These are phyloP conservation scores for Chalciporus sphaerocephalus DNA, from an alignment of 768 basidiomycete genomes.

Conservation along the genomic window DNA sequence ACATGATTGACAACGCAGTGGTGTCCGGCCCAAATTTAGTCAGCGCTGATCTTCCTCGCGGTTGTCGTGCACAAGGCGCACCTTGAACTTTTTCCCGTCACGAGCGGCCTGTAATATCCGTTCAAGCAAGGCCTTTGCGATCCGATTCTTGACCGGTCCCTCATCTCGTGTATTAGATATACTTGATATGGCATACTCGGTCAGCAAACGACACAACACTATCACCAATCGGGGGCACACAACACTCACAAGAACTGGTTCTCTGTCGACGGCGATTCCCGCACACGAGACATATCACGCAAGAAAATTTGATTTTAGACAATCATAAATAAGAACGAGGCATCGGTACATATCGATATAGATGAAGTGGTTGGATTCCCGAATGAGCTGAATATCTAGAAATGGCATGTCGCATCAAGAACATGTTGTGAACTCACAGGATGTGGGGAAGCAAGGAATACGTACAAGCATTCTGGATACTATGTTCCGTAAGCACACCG, in stretches of 20 bases:
- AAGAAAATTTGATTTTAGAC: slow-evolving; percentile 7
- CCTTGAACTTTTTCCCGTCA: slow-evolving; percentile 74
- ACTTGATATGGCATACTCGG: slow-evolving; percentile 35
- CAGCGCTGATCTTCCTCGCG: background rate
- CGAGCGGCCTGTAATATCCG: slow-evolving; percentile 79
- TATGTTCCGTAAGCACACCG: slow-evolving; percentile 83
- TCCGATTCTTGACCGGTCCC: slow-evolving; percentile 73
- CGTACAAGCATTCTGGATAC: slow-evolving; percentile 91
- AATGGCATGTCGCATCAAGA: background rate
- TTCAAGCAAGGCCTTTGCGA: slow-evolving; percentile 78
- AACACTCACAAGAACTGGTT: slow-evolving; percentile 82
- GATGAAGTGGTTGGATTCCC: slow-evolving; percentile 81
- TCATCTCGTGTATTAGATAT: slow-evolving; percentile 68
- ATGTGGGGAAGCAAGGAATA: slow-evolving; percentile 14
- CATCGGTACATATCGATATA: slow-evolving; percentile 73
- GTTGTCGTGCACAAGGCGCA: slow-evolving; percentile 19
- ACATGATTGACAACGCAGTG: too few relatives aligned
- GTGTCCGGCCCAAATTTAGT: background rate
- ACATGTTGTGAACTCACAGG: background rate
- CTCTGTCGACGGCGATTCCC: slow-evolving; percentile 34
- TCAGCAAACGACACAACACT: slow-evolving; percentile 1
- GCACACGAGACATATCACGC: slow-evolving; percentile 10
- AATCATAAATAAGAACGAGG: background rate
- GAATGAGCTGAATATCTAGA: slow-evolving; percentile 73
- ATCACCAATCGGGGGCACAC: background rate